Conservation (phyloP, 2,329 filamentous ascomycete species). For the Alternaria brassicicola region DNA sequence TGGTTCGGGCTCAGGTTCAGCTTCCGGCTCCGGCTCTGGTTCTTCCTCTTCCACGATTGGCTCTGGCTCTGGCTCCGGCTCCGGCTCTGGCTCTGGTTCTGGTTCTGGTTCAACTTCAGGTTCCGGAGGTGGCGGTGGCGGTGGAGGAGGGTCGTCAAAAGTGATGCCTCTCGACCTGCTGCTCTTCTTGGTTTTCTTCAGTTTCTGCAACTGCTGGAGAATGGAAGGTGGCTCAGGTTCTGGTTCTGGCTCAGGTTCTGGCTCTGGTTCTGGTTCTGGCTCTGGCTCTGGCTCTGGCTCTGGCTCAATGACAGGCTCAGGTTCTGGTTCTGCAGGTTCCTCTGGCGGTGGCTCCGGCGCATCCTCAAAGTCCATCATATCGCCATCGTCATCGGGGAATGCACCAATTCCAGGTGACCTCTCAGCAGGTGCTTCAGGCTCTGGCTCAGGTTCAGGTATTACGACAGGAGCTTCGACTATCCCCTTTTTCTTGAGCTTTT, state of each 20-base stretch:
- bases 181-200: constrained; percentile 39
- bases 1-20: constrained; percentile 40
- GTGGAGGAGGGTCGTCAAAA: constrained; percentile 39
- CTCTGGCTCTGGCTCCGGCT: constrained; percentile 26
- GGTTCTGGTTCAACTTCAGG: constrained; percentile 26
- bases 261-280: constrained; percentile 27
- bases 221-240: constrained; percentile 33
- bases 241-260: constrained; percentile 22
- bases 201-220: constrained; percentile 21
- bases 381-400: constrained; percentile 54
- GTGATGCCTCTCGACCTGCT: constrained; percentile 65
- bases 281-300: constrained; percentile 31
- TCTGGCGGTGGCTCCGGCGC: constrained; percentile 4
- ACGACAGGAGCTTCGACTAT: constrained; percentile 30
- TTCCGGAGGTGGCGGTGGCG: constrained; percentile 34
- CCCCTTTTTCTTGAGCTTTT: constrained; percentile 40
- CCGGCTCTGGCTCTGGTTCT: constrained; percentile 27
- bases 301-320: constrained; percentile 10
- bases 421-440: constrained; percentile 37
- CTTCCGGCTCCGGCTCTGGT: constrained; percentile 39
- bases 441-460: constrained; percentile 43
- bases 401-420: constrained; percentile 54
- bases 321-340: constrained; percentile 34
- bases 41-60: constrained; percentile 20
- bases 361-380: constrained; percentile 39